Base-by-base conservation (phyloP, 2,329 filamentous ascomycete species). In the Epichloe glyceriae region DNA sequence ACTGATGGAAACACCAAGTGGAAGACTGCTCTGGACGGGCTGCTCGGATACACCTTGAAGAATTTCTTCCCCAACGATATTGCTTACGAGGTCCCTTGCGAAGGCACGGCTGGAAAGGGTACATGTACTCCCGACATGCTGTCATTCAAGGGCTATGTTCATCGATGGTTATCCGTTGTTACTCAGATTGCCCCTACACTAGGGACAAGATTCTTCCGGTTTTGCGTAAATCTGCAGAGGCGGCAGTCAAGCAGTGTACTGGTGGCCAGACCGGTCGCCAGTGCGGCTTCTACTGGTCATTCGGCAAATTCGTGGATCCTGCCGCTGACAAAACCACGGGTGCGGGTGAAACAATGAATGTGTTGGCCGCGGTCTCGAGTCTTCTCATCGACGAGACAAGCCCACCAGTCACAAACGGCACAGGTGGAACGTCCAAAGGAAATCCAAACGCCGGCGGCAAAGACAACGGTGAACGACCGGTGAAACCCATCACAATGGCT, bases 111-210 rank as follows among this genome's bases (percentile, higher is more conserved):
- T 34, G 58, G 62, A 30, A 67, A 73, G 3, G 67, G 61, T 20
- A 74, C 68, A 19, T 91, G 87, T 70, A 82, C 82, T 52, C 73
- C 77, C 46, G 87, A 91, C 59, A 85, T 88, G 72, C 66, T 79
- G 53, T 79, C 79, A 2, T 89, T 85, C 75, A 87, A 87, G 66
- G 83, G 83, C 39, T 82, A 83, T 52, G 70, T 86, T 17, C 74
- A 80, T 57, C 76, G 81, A 40, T 86, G 82, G 80, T 70, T 88
- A 57, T 72, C 78, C 4, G 72, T 75, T 20, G 73, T 77, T 1
- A 75, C 78, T 2, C 73, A 83, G 56, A 51, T 87, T n/a, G 82
- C 79, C 0, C 85, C 0, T 74, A 73, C 44, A 80, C 77, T 1
- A 65, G 66, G 40, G 65, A 73, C 1, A 67, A 61, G 15, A 80